Evolutionary conservation across 1,284 basidiomycete species (phyloP), one percentile per base, ranked within the genome.

Genomic region (Coniferiporia weirii): DNA sequence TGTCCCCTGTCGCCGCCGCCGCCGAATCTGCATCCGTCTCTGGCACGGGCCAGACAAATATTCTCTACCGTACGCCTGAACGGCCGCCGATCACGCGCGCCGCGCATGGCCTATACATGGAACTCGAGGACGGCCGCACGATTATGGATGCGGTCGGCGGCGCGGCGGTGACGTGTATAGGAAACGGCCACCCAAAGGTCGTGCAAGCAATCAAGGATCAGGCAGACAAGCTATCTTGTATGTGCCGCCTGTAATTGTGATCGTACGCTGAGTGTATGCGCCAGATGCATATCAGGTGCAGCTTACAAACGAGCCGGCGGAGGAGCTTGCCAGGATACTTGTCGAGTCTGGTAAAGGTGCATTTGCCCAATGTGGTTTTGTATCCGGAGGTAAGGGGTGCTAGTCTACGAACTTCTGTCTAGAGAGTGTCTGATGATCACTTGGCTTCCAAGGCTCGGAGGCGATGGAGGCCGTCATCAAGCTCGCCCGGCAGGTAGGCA

Each of bases 381-480:
- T 83, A 17, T 85, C 86, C 46, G 89, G 91, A 73, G 89, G 89
- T 82, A 63, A 49, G 72, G n/a, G n/a, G n/a, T n/a, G n/a, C n/a
- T n/a, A 66, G 62, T 55, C 32, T 22, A 43, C 19, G 8, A 38
- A 9, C 22, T 27, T 56, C 5, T 36, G 36, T 20, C 52, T 52
- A 34, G 57, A 10, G 50, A 36, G 17, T 27, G 20, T n/a, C 43
- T 51, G 9, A 50, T 34, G 6, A 3, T 12, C 36, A 35, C 57
- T n/a, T 13, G 51, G 34, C 19, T 36, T 54, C 40, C 38, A 62
- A 91, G 89, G 90, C 48, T 87, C 89, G 1, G 92, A 94, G 72
- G 91, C 91, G 0, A 89, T 91, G 85, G 91, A 94, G 64, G 81
- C 81, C 53, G 85, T 83, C 13, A 78, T 93, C 58, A 94, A 94